phyloP scores from a whole-genome alignment of 2,329 filamentous ascomycete genomes.

The Calycina herbarum region DNA sequence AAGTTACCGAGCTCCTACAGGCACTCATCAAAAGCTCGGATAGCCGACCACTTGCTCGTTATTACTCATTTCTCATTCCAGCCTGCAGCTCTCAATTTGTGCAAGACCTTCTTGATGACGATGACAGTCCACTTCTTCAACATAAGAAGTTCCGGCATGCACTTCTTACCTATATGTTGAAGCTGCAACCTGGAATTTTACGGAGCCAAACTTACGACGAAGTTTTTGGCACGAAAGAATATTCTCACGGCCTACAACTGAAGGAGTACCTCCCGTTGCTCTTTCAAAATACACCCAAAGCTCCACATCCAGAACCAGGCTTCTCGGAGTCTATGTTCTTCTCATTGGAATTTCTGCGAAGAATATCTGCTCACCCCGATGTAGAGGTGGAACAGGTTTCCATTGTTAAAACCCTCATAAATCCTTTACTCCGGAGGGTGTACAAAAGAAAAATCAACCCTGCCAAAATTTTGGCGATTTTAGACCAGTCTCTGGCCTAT shows the following conservation, averaged over 20 bases:
- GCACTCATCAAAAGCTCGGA: neutral
- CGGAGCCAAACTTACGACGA: neutral
- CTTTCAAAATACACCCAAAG: neutral
- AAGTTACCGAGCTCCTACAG: conserved; percentile 7
- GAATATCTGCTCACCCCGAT: neutral
- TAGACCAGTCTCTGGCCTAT: too few relatives aligned
- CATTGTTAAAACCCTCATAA: neutral
- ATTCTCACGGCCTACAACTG: neutral
- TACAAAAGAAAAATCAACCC: neutral
- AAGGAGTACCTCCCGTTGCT: neutral
- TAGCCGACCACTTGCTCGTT: neutral
- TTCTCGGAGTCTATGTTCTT: conserved; percentile 9
- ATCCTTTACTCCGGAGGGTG: neutral
- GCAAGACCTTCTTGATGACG: neutral
- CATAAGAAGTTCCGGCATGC: neutral
- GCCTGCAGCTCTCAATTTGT: conserved; percentile 1
- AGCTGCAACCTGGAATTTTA: neutral
- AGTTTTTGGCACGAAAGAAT: neutral
- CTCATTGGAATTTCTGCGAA: neutral
- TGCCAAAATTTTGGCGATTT: too few relatives aligned
- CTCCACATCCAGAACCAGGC: neutral
- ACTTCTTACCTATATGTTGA: neutral
- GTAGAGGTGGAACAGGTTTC: neutral
- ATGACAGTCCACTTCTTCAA: neutral
- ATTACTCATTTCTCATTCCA: conserved; percentile 4